phyloP scores from a whole-genome alignment of 2,329 filamentous ascomycete species.

The Pleurostoma richardsiae region DNA sequence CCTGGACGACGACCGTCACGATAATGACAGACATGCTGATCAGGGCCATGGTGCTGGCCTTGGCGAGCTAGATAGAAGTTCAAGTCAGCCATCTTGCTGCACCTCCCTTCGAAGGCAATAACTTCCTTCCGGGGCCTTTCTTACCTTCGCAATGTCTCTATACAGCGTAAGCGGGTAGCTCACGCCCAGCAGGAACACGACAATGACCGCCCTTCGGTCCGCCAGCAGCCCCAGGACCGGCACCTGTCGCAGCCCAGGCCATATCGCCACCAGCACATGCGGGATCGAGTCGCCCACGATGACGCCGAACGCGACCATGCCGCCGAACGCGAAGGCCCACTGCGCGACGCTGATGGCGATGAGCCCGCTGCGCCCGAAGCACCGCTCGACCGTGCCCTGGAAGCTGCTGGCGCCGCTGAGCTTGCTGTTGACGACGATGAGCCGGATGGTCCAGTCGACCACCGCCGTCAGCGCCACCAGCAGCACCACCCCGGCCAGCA shows the following conservation, averaged over 20 bases:
- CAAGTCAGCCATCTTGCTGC: no score
- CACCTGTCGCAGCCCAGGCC: constrained; percentile 67
- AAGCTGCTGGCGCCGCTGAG: constrained; percentile 90
- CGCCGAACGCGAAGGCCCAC: constrained; percentile 97
- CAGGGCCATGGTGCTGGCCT: constrained; percentile 89
- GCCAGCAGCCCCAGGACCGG: constrained; percentile 79
- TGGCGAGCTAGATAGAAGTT: constrained; percentile 64
- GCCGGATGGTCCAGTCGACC: constrained; percentile 94
- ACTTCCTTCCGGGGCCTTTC: constrained; percentile 11
- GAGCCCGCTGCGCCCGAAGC: constrained; percentile 82
- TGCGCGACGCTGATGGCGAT: constrained; percentile 87
- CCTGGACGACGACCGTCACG: constrained; percentile 80
- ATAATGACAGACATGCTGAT: constrained; percentile 92
- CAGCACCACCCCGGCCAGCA: constrained; percentile 73
- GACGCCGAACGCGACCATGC: constrained; percentile 97
- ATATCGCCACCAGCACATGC: constrained; percentile 77
- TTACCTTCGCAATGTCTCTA: constrained; percentile 91
- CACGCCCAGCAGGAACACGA: constrained; percentile 78
- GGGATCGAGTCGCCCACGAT: constrained; percentile 97
- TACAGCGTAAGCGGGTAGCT: constrained; percentile 92
- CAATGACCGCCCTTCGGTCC: constrained; percentile 77
- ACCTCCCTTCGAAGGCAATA: no score
- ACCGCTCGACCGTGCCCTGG: constrained; percentile 92
- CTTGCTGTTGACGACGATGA: constrained; percentile 98
- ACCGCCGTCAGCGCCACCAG: constrained; percentile 75